phyloP scores from a whole-genome alignment of 306 rosid species.

The Sphenostylis stenocarpa region DNA sequence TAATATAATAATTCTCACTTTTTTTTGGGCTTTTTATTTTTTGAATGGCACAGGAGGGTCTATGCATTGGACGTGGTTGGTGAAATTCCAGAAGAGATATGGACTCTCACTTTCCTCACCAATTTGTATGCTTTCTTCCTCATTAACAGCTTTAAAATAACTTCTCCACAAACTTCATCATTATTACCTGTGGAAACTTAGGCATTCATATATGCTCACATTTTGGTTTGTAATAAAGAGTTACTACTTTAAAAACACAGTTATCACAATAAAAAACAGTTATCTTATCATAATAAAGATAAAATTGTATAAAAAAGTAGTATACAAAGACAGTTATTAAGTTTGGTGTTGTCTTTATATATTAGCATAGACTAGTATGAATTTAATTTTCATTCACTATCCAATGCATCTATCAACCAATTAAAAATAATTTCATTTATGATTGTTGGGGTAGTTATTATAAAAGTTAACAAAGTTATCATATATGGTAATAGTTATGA shows the following conservation, averaged over 20 bases:
- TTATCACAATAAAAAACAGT: too few species aligned
- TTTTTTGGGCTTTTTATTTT: neutral
- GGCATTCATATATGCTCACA: too few species aligned
- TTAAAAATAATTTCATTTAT: too few species aligned
- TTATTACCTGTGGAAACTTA: too few species aligned
- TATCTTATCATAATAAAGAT: too few species aligned
- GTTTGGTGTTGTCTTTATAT: neutral
- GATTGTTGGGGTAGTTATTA: neutral
- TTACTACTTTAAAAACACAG: too few species aligned
- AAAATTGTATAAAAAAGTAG: too few species aligned
- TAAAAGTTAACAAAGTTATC: too few species aligned
- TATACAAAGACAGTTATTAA: too few species aligned
- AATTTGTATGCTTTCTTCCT: slow-evolving; percentile 56
- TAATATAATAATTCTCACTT: neutral
- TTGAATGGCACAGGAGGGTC: slow-evolving; percentile 54
- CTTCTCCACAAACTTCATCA: neutral
- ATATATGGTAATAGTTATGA: too few species aligned
- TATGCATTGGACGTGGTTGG: slow-evolving; percentile 45
- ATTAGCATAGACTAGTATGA: neutral
- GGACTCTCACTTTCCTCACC: slow-evolving; percentile 68
- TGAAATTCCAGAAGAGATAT: slow-evolving; percentile 67
- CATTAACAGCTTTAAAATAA: neutral
- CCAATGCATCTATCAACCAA: too few species aligned
- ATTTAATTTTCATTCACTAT: neutral
- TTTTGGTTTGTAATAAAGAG: too few species aligned